Evolutionary conservation across 1,139 yeast genomes (phyloP).

Genomic region (Arxiozyma bovina): DNA sequence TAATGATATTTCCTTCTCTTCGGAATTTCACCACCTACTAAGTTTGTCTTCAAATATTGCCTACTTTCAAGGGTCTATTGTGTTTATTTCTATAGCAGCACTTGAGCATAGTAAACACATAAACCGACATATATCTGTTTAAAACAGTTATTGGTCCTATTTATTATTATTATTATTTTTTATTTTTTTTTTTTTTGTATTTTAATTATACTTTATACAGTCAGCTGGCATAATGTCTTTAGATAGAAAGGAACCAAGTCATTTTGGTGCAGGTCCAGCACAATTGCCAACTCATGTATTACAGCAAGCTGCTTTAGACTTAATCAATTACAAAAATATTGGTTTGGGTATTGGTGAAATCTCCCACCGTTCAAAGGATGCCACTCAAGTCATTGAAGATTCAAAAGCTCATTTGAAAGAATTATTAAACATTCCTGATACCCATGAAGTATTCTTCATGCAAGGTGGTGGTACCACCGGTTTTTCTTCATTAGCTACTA

Average conservation of each 20-base stretch:
- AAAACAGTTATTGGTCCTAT: not conserved
- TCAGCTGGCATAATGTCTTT: constrained; percentile 25
- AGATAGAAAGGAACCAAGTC: constrained; percentile 64
- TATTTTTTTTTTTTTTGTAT: too few relatives aligned
- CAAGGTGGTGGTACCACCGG: constrained; percentile 99
- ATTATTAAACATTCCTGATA: constrained; percentile 70
- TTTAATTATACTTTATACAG: not conserved
- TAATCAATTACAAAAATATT: constrained; percentile 55
- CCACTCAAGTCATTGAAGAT: constrained; percentile 63
- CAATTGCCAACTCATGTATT: constrained; percentile 73
- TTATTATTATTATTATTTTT: too few relatives aligned
- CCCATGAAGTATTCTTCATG: constrained; percentile 86
- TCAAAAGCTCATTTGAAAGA: constrained; percentile 60
- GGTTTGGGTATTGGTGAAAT: constrained; percentile 92
- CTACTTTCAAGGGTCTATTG: too few relatives aligned
- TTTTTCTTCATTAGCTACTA: constrained; percentile 78
- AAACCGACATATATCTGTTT: not conserved
- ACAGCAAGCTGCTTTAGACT: constrained; percentile 78
- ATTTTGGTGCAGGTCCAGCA: constrained; percentile 98
- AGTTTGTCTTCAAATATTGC: too few relatives aligned
- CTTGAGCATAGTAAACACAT: not conserved
- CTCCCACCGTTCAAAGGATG: constrained; percentile 86
- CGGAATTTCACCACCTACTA: too few relatives aligned
- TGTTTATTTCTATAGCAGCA: too few relatives aligned
- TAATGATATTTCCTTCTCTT: too few relatives aligned